These are phyloP conservation scores for Hypsizygus marmoreus DNA, from an alignment of 768 basidiomycete genomes.

Conservation along the genomic window DNA sequence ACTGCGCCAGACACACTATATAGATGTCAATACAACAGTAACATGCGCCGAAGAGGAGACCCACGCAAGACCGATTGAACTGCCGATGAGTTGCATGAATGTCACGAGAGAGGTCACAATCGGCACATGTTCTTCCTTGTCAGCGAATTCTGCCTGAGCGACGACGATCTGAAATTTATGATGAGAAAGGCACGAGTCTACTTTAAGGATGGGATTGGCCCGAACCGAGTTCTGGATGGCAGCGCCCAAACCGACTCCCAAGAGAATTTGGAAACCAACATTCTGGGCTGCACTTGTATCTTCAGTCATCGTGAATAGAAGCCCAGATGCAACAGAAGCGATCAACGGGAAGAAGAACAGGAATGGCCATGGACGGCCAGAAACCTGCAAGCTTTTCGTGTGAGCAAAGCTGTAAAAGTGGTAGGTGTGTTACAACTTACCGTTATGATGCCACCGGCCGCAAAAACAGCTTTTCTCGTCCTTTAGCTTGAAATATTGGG, in stretches of 20 bases:
- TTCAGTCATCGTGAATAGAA: conserved; percentile 34
- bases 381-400: conserved; percentile 15
- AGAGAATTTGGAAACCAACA: conserved; percentile 37
- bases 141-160: conserved; percentile 23
- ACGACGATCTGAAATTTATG: conserved; percentile 13
- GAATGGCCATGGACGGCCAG: conserved; percentile 34
- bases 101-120: conserved; percentile 23
- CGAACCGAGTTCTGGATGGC: conserved; percentile 21
- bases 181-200: not conserved
- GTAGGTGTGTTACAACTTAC: not conserved
- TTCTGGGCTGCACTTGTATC: conserved; percentile 23
- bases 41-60: not conserved
- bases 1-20: conserved; percentile 8
- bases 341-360: conserved; percentile 30
- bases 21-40: not conserved
- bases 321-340: conserved; percentile 33
- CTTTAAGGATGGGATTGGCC: not conserved
- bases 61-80: conserved; percentile 11
- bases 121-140: conserved; percentile 18
- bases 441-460: not conserved
- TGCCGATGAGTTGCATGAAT: conserved; percentile 13
- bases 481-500: no score
- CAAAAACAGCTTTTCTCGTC: not conserved
- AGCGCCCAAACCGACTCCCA: conserved; percentile 38
- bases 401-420: conserved; percentile 14